A percentile compares a stretch with the other conserved stretches of the same genome.
These are phyloP conservation scores for Nemania sp. DNA, from an alignment of 2,329 filamentous ascomycete species.

Conservation along the genomic window DNA sequence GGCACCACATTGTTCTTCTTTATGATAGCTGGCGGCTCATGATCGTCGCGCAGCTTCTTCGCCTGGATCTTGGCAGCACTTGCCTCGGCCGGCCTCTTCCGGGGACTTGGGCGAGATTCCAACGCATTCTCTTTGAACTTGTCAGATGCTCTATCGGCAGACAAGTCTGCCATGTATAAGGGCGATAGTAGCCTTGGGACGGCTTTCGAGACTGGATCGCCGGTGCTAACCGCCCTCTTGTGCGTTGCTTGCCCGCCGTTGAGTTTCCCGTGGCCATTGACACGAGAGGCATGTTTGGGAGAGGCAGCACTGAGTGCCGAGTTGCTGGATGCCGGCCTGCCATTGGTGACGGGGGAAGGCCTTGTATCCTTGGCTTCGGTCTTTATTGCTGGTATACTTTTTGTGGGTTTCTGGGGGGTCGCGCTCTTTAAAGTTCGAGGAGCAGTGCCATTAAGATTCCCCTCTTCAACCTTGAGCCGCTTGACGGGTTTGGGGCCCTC, in stretches of 20 bases:
- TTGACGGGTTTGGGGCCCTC: slow-evolving; percentile 51
- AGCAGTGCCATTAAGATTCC: slow-evolving; percentile 26
- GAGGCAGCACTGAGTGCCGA: slow-evolving; percentile 34
- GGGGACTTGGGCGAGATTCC: slow-evolving; percentile 35
- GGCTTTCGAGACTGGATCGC: slow-evolving; percentile 39
- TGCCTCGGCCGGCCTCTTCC: slow-evolving; percentile 40
- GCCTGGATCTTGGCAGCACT: slow-evolving; percentile 33
- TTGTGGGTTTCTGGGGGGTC: slow-evolving; percentile 26
- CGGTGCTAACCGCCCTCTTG: slow-evolving; percentile 43
- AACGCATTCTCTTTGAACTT: slow-evolving; percentile 29
- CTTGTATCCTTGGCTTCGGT: slow-evolving; percentile 35
- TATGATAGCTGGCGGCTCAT: slow-evolving; percentile 34
- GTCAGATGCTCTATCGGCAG: slow-evolving; percentile 39
- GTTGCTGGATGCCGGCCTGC: slow-evolving; percentile 29
- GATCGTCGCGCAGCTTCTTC: slow-evolving; percentile 38
- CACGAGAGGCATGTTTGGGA: slow-evolving; percentile 45
- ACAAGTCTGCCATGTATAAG: slow-evolving; percentile 41
- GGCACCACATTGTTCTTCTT: slow-evolving; percentile 51
- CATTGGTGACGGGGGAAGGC: slow-evolving; percentile 31
- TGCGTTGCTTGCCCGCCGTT: slow-evolving; percentile 43
- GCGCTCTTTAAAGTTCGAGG: slow-evolving; percentile 30
- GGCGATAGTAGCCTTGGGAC: slow-evolving; percentile 59
- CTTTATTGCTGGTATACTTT: slow-evolving; percentile 22
- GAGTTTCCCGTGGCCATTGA: slow-evolving; percentile 48
- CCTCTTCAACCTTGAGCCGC: slow-evolving; percentile 48